Base-by-base conservation (phyloP, 441 rosid species). In the Kokia cookei region DNA sequence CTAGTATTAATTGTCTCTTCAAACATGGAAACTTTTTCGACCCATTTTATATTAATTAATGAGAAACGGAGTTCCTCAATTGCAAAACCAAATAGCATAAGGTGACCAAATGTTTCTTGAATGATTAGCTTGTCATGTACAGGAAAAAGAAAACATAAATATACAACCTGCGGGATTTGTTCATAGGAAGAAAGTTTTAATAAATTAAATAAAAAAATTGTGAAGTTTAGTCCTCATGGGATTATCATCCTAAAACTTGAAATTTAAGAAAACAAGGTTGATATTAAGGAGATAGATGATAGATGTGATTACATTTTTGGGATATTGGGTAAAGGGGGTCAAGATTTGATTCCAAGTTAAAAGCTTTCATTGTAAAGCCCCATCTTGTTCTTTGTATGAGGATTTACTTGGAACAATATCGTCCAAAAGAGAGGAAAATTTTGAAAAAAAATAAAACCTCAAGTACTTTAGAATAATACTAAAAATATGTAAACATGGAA, bases 81-180 rank as follows among this genome's bases (percentile, higher is more conserved):
- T 50, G 42, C 42, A n/a, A 67, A 7, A 48, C 27, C 3, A 9
- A 42, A 67, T 7, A 15, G n/a, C 35, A 26, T 42, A 26, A 47
- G 14, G 3, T 26, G 71, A 67, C 72, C 59, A 50, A 50, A 68
- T 68, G 72, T 68, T 50, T 40, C 60, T 68, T 51, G 59, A 68
- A 68, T 68, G 71, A 67, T 67, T 67, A 68, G 59, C 59, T 68
- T 50, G 72, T 50, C 45, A 68, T 15, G n/a, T 8, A 48, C 4
- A 67, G 4, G 15, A 8, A 15, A 14, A 62, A 37, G 8, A 14
- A 67, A 48, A 15, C 53, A 67, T 24, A 65, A 7, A 37, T 13
- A 47, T 15, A 15, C 71, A 48, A 67, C 71, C 9, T 67, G 24
- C 35, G 29, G 68, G 13, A 66, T 53, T 47, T 66, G 57, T 24